phyloP scores from a whole-genome alignment of 2,329 filamentous ascomycete genomes.

The Diaporthe sp. region DNA sequence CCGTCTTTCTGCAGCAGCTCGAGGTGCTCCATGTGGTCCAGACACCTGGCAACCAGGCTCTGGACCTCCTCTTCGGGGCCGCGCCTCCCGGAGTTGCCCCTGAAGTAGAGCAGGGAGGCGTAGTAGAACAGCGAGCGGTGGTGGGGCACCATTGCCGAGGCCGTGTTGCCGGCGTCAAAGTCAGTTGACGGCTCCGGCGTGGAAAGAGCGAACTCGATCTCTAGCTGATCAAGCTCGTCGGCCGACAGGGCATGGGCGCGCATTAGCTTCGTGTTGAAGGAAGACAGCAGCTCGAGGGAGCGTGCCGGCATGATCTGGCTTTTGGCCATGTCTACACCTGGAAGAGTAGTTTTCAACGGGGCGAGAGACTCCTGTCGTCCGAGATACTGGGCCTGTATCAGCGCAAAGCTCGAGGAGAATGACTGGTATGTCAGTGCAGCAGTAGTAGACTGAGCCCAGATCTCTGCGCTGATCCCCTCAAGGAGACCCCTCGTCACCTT shows the following conservation, averaged over 20 bases:
- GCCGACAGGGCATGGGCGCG: not conserved
- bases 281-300: not conserved
- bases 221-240: not conserved
- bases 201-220: not conserved
- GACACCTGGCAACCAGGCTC: not conserved
- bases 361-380: not conserved
- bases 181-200: not conserved
- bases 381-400: not conserved
- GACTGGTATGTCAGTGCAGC: not conserved
- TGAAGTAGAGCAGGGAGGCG: not conserved
- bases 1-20: not conserved
- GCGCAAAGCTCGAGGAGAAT: not conserved
- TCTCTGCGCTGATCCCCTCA: not conserved
- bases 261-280: not conserved
- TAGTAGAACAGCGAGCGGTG: constrained; percentile 3
- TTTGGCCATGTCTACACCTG: not conserved
- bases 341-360: not conserved
- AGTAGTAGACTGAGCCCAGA: not conserved
- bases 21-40: not conserved
- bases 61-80: not conserved
- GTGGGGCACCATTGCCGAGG: not conserved
- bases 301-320: not conserved
- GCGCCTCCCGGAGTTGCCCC: not conserved
- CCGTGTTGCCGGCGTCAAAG: not conserved
- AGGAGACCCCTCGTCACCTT: not conserved